Base-by-base conservation (phyloP, 164 flowering plant genomes). In the Platanus orientalis region DNA sequence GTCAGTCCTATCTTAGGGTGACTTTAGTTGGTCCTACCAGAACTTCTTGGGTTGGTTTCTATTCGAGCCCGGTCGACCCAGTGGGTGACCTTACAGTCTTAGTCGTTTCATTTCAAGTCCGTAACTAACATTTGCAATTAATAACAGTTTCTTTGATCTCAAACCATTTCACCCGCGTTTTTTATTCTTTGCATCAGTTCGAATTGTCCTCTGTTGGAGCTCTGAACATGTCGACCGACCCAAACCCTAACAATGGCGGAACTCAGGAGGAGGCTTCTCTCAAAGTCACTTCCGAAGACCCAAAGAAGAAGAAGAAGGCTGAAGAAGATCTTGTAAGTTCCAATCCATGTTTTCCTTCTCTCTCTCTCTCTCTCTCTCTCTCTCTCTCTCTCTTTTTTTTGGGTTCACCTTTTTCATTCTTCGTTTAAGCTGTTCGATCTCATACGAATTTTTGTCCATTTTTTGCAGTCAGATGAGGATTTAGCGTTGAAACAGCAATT, bases 401-500 rank as follows among this genome's bases (percentile, higher is more conserved):
- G 4, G 36, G 36, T 23, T 59, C 30, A 50, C 3, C 24, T 16
- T 25, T n/a, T n/a, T n/a, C n/a, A n/a, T n/a, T n/a, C n/a, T n/a
- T n/a, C n/a, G n/a, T n/a, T n/a, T n/a, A n/a, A 26, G 26, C 7
- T 52, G 51, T 47, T 47, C 45, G n/a, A 54, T 50, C 16, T 29
- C 36, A 54, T 44, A 9, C 40, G 56, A 25, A 16, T 53, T 29
- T 19, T 63, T 67, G 44, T 48, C 54, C 11, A 3, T 14, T n/a
- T 4, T 51, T 61, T 70, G 53, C 71, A 95, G 99, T 95, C 97
- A 21, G 99, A 95, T 25, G 97, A 95, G 75, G 99, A 95, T 71
- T 76, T 95, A 76, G 97, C 96, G 2, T 56, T 95, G 76, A 95
- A 95, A 79, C 94, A 95, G 75, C 96, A 95, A 27, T 60, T 95